phyloP scores from a whole-genome alignment of 305 asterid species.

The Rubia peregrina region DNA sequence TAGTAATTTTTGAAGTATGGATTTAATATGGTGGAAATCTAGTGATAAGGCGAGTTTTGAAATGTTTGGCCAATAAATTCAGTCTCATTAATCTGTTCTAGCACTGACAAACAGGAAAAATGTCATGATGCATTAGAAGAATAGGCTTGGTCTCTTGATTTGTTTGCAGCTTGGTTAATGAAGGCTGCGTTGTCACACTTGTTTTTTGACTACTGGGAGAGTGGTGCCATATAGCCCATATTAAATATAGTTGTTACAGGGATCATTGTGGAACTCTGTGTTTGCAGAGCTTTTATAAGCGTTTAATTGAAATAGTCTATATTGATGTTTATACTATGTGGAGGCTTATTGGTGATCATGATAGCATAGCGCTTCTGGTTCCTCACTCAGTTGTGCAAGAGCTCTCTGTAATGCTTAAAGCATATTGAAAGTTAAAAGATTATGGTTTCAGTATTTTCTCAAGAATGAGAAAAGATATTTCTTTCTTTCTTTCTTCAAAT shows the following conservation, averaged over 20 bases:
- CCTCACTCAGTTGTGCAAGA: background rate
- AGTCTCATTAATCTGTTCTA: constrained; percentile 1
- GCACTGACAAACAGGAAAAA: background rate
- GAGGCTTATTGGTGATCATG: background rate
- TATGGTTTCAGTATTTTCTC: background rate
- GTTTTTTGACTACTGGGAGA: background rate
- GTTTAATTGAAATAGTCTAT: background rate
- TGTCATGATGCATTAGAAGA: background rate
- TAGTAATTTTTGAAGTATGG: background rate
- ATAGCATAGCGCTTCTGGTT: background rate
- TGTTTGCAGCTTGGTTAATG: background rate
- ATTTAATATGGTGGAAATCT: background rate
- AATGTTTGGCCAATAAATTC: background rate
- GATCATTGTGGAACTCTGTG: background rate
- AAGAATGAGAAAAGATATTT: background rate
- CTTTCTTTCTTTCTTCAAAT: background rate
- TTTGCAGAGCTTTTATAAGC: background rate
- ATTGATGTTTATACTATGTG: background rate
- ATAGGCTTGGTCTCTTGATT: background rate
- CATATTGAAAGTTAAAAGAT: background rate
- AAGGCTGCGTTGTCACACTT: background rate
- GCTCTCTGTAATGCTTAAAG: background rate
- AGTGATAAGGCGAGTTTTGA: background rate
- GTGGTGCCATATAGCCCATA: background rate
- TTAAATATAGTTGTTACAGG: too few species aligned